Evolutionary conservation across 1,284 basidiomycete genomes (phyloP).

Genomic region (Entoloma clypeatum): DNA sequence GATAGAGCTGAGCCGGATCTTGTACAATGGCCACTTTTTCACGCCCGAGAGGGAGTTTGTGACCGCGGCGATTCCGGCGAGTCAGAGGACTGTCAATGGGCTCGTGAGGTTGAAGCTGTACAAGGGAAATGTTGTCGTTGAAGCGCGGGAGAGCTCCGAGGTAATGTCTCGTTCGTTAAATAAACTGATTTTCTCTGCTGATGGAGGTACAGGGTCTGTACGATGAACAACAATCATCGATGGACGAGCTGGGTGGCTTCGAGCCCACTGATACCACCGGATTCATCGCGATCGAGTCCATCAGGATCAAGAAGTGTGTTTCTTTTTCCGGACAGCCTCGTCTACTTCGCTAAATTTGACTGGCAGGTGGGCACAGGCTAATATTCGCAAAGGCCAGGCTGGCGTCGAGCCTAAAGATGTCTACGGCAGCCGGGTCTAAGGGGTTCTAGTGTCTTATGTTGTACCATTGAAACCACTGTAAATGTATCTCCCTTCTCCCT

Average conservation of each 20-base stretch:
- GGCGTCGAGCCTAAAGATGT: constrained; percentile 77
- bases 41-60: constrained; percentile 97
- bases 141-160: constrained; percentile 89
- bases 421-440: constrained; percentile 56
- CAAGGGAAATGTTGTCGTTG: constrained; percentile 95
- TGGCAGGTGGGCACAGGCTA: constrained; percentile 77
- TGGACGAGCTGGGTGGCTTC: constrained; percentile 99
- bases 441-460: too few species aligned
- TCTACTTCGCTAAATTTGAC: constrained; percentile 6
- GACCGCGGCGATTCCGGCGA: constrained; percentile 83
- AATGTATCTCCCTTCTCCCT: too few species aligned
- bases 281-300: constrained; percentile 94
- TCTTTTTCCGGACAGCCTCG: constrained; percentile 17
- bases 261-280: constrained; percentile 90
- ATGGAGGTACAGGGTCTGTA: constrained; percentile 70
- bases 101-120: constrained; percentile 87
- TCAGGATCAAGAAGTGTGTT: constrained; percentile 90
- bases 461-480: too few species aligned
- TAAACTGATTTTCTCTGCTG: constrained; percentile 5
- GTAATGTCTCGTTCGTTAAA: constrained; percentile 32
- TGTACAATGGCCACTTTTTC: constrained; percentile 98
- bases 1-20: constrained; percentile 82
- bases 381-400: constrained; percentile 76
- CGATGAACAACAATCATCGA: constrained; percentile 95
- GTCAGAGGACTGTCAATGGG: constrained; percentile 96